phyloP scores from a whole-genome alignment of 2,329 filamentous ascomycete genomes.

The Elsinoe arachidis region DNA sequence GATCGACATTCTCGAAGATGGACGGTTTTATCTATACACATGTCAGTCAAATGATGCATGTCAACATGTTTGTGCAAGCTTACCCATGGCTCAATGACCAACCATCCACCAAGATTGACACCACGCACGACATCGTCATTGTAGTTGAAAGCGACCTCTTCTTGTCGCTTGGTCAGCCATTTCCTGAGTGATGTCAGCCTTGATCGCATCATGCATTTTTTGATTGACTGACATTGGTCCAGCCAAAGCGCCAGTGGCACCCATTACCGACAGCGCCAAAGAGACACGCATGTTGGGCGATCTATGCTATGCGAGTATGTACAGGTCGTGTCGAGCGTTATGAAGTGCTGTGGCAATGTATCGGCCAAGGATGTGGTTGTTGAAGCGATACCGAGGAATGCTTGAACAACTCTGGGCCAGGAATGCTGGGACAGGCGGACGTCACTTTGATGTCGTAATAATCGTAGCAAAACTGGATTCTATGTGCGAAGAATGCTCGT shows the following conservation, averaged over 20 bases:
- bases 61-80: background rate
- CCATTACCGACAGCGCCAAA: background rate
- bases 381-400: constrained; percentile 1
- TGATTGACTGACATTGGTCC: background rate
- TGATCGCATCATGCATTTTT: background rate
- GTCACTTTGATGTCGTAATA: background rate
- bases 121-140: constrained; percentile 42
- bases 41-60: background rate
- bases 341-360: no score
- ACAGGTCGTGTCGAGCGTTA: no score
- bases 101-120: constrained; percentile 45
- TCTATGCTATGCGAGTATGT: background rate
- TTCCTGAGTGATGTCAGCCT: background rate
- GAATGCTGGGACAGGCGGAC: background rate
- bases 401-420: background rate
- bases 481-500: background rate
- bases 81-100: constrained; percentile 39
- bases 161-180: constrained; percentile 20
- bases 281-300: background rate
- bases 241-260: background rate
- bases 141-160: constrained; percentile 36
- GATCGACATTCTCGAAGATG: constrained; percentile 36
- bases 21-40: constrained; percentile 49
- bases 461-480: background rate
- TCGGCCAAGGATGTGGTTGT: background rate